Base-by-base conservation (phyloP, 306 rosid species). In the Sphenostylis stenocarpa region DNA sequence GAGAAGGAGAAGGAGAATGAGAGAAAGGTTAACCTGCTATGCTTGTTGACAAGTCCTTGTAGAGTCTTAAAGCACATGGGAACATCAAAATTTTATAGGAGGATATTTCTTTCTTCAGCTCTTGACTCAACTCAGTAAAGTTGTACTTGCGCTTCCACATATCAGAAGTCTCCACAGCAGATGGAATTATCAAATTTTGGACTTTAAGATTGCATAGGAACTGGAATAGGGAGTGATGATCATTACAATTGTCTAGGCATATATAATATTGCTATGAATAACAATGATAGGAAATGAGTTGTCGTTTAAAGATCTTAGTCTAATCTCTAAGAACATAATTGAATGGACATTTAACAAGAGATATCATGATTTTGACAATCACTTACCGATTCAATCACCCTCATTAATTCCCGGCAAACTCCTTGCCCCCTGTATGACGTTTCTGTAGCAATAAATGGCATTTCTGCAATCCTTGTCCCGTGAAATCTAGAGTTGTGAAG, bases 371-470 rank as follows among this genome's bases (percentile, higher is more conserved):
- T 10, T 24, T 67, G 49, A 31, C 21, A 69, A 47, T 66, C 47
- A 80, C 87, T 80, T 78, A 80, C 87, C 3, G 77, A 77, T 78
- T 82, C 87, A 74, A 87, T 75, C 3, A 20, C 49, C 5, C 2
- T 36, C 63, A 77, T 52, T 64, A 87, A 52, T 16, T 67, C 19
- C 21, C 11, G 53, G 29, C 85, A 70, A 69, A 71, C 64, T 31
- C 87, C 83, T 72, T 56, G 34, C 5, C 67, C 38, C 71, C 81
- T 78, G 60, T 41, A 76, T 43, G 60, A 9, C 43, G 19, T n/a
- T 0, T 63, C 21, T 0, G 84, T 88, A 11, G 83, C 78, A 24
- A 88, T 72, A 19, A 88, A 83, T 23, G 89, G 77, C 77, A 88
- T 78, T 63, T 88, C 85, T 4, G 83, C 84, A n/a, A 78, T 19